Evolutionary conservation across 768 basidiomycete species (phyloP).

Genomic region (Suillus americanus): DNA sequence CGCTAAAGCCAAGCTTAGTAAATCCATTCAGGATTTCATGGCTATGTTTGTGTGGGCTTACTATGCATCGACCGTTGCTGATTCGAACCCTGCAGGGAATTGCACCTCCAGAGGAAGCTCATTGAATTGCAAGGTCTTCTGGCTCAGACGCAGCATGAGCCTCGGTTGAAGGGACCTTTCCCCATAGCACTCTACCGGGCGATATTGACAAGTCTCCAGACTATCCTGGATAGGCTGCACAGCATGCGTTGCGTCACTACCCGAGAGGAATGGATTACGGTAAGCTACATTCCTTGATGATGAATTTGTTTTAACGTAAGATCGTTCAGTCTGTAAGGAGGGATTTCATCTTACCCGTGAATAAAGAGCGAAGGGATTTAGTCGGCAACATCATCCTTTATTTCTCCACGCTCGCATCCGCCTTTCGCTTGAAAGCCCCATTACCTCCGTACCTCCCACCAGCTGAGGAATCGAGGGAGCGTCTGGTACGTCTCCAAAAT

Average conservation of each 20-base stretch:
- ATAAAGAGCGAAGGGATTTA: slow-evolving; percentile 88
- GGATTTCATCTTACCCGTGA: slow-evolving; percentile 92
- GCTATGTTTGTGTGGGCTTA: slow-evolving; percentile 62
- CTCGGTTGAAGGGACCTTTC: slow-evolving; percentile 94
- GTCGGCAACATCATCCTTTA: slow-evolving; percentile 92
- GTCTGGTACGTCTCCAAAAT: slow-evolving; percentile 53
- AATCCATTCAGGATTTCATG: slow-evolving; percentile 86
- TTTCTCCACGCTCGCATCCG: slow-evolving; percentile 76
- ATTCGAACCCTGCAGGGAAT: slow-evolving; percentile 60
- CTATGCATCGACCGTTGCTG: not conserved
- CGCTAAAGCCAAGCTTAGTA: slow-evolving; percentile 45
- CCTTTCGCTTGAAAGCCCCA: slow-evolving; percentile 84
- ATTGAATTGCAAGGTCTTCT: slow-evolving; percentile 85
- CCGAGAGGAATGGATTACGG: slow-evolving; percentile 91
- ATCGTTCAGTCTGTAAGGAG: slow-evolving; percentile 64
- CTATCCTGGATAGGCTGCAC: slow-evolving; percentile 85
- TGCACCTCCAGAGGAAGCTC: slow-evolving; percentile 90
- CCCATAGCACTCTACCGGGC: slow-evolving; percentile 83
- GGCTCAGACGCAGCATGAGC: slow-evolving; percentile 88
- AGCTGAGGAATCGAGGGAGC: slow-evolving; percentile 79
- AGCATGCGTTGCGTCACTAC: slow-evolving; percentile 98
- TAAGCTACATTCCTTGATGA: slow-evolving; percentile 30
- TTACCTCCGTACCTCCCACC: slow-evolving; percentile 97
- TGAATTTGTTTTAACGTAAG: not conserved
- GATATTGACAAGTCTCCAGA: slow-evolving; percentile 78